Percentiles rank a stretch among this genome's conserved stretches.
Conservation (phyloP, 2,329 filamentous ascomycete species). For the Trichocomaceae sp. region DNA sequence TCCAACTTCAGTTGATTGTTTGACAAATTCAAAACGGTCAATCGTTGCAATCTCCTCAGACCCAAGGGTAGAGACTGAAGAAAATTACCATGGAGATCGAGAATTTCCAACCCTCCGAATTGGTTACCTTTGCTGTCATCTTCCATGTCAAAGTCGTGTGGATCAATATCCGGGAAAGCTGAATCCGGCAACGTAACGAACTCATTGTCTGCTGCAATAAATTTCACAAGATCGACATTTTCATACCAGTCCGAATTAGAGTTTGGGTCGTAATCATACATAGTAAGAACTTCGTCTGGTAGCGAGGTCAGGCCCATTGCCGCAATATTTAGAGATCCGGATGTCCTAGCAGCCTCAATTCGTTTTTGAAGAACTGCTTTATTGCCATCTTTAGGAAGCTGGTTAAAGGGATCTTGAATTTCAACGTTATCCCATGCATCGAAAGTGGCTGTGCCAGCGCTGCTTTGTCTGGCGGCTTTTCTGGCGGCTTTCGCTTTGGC, state of each 20-base stretch:
- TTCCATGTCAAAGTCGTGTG: slow-evolving; percentile 53
- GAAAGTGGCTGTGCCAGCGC: slow-evolving; percentile 15
- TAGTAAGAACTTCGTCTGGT: slow-evolving; percentile 73
- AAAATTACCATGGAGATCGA: slow-evolving; percentile 82
- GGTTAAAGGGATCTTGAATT: slow-evolving; percentile 49
- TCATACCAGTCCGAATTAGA: slow-evolving; percentile 74
- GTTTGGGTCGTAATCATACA: slow-evolving; percentile 76
- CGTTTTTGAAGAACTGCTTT: slow-evolving; percentile 67
- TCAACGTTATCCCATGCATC: slow-evolving; percentile 45
- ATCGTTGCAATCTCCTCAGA: slow-evolving; percentile 61
- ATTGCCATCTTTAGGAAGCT: slow-evolving; percentile 51
- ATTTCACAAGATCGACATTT: slow-evolving; percentile 74
- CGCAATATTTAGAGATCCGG: slow-evolving; percentile 81
- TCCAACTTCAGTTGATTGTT: slow-evolving; percentile 72
- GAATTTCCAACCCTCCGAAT: slow-evolving; percentile 71
- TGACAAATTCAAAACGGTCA: slow-evolving; percentile 79
- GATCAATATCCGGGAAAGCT: slow-evolving; percentile 67
- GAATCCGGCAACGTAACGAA: slow-evolving; percentile 65
- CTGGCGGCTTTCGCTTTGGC: slow-evolving; percentile 84
- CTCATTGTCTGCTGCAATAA: slow-evolving; percentile 87
- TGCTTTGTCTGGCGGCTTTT: slow-evolving; percentile 43
- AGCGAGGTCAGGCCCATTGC: slow-evolving; percentile 74
- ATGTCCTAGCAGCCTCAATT: slow-evolving; percentile 64
- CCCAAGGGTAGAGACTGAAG: slow-evolving; percentile 68
- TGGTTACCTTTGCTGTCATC: slow-evolving; percentile 65